phyloP scores from a whole-genome alignment of 257 asterid genomes.

The Buddleja alternifolia region DNA sequence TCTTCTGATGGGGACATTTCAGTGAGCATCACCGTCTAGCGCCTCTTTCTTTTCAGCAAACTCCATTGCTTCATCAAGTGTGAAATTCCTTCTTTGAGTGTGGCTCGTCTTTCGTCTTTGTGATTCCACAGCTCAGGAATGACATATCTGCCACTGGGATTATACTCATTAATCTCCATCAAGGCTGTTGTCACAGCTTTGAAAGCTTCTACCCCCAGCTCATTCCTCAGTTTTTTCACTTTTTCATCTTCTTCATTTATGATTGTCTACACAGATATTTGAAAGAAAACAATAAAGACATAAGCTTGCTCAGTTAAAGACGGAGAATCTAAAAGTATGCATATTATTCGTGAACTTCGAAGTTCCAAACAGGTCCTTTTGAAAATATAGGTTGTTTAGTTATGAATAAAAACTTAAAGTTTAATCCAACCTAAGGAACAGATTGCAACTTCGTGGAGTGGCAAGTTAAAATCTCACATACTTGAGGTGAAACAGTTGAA shows the following conservation, averaged over 20 bases:
- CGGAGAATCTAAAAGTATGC: neutral
- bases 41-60: slow-evolving; percentile 31
- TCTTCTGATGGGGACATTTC: neutral
- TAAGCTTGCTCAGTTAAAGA: neutral
- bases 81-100: slow-evolving; percentile 56
- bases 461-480: too few species aligned
- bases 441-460: too few species aligned
- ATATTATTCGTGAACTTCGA: neutral
- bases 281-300: neutral
- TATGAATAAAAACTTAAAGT: too few species aligned
- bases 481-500: too few species aligned
- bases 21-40: neutral
- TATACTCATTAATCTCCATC: slow-evolving; percentile 58
- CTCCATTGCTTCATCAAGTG: slow-evolving; percentile 54
- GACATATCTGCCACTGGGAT: slow-evolving; percentile 68
- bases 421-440: too few species aligned
- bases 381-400: too few species aligned
- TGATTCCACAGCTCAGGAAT: slow-evolving; percentile 71
- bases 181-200: slow-evolving; percentile 58
- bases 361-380: neutral
- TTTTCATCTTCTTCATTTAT: slow-evolving; percentile 53
- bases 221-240: slow-evolving; percentile 39
- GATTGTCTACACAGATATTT: slow-evolving; percentile 39
- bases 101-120: slow-evolving; percentile 51
- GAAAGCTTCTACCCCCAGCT: slow-evolving; percentile 51